Conservation (phyloP, 176 grass and related monocot genomes). For the sorghum (Sorghum bicolor) region DNA sequence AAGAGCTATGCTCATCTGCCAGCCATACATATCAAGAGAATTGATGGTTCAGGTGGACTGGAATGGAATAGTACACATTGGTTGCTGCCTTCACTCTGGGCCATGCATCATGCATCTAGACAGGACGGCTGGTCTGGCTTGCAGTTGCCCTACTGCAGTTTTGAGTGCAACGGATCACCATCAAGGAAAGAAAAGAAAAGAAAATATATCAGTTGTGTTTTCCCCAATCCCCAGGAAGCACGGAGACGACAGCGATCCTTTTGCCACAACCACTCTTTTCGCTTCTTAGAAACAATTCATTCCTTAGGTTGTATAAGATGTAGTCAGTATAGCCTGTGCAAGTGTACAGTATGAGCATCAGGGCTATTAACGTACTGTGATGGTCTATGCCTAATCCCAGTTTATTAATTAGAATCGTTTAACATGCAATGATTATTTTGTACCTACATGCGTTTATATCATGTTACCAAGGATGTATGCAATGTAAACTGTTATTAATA, state of each 20-base stretch:
- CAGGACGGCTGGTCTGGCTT: background rate
- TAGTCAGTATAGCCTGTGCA: conserved; percentile 30
- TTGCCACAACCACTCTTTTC: background rate
- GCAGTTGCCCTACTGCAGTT: background rate
- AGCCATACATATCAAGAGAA: background rate
- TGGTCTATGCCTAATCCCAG: conserved; percentile 5
- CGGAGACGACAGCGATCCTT: background rate
- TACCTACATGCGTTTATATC: background rate
- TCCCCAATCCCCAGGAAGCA: background rate
- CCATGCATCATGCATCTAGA: background rate
- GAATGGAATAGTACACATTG: background rate
- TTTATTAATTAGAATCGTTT: conserved; percentile 23
- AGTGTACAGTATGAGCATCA: conserved; percentile 50
- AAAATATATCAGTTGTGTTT: background rate
- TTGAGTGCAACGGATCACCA: background rate
- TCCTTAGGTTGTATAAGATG: conserved; percentile 11
- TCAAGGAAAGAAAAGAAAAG: background rate
- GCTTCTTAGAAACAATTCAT: background rate
- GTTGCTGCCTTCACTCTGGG: background rate
- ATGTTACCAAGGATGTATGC: background rate
- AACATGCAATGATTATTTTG: background rate
- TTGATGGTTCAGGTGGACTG: background rate
- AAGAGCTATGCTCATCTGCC: background rate
- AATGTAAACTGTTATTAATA: background rate
- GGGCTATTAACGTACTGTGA: conserved; percentile 31